Percentiles rank a stretch among this genome's conserved stretches.
These are phyloP conservation scores for Asterionellopsis glacialis DNA, from an alignment of 108 stramenopile species.

Conservation along the genomic window DNA sequence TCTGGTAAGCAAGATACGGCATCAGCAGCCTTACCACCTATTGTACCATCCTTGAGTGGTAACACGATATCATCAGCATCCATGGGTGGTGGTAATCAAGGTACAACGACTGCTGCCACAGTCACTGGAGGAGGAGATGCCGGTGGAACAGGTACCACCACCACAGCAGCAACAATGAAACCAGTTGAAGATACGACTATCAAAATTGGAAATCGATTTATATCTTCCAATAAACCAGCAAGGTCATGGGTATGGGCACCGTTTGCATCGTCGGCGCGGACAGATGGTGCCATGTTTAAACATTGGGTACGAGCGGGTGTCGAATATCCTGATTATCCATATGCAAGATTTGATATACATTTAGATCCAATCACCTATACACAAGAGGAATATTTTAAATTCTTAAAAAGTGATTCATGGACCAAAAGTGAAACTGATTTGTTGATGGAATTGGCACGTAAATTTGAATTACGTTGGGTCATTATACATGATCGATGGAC, in stretches of 20 bases:
- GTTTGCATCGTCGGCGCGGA: slow-evolving; percentile 71
- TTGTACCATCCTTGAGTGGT: slow-evolving; percentile 44
- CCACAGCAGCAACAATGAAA: background rate
- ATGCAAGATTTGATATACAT: slow-evolving; percentile 85
- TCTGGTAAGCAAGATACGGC: slow-evolving; percentile 17
- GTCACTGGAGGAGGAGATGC: slow-evolving; percentile 6
- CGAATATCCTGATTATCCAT: slow-evolving; percentile 93
- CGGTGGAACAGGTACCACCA: background rate
- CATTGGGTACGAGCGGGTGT: slow-evolving; percentile 80
- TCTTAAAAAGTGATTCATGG: slow-evolving; percentile 61
- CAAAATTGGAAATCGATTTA: slow-evolving; percentile 58
- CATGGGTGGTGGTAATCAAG: background rate
- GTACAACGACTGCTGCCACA: slow-evolving; percentile 2
- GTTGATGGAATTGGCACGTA: slow-evolving; percentile 72
- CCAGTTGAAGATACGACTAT: slow-evolving; percentile 21
- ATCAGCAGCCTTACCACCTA: slow-evolving; percentile 50
- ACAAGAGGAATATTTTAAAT: slow-evolving; percentile 68
- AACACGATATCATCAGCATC: background rate
- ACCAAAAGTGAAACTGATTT: slow-evolving; percentile 88
- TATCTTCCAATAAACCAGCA: slow-evolving; percentile 45
- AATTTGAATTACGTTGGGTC: slow-evolving; percentile 92
- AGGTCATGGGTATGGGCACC: slow-evolving; percentile 79
- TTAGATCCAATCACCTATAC: slow-evolving; percentile 75
- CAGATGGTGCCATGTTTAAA: slow-evolving; percentile 53
- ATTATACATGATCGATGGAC: slow-evolving; percentile 83